phyloP scores from a whole-genome alignment of 2,329 filamentous ascomycete species.

The Cadophora luteo-olivacea region DNA sequence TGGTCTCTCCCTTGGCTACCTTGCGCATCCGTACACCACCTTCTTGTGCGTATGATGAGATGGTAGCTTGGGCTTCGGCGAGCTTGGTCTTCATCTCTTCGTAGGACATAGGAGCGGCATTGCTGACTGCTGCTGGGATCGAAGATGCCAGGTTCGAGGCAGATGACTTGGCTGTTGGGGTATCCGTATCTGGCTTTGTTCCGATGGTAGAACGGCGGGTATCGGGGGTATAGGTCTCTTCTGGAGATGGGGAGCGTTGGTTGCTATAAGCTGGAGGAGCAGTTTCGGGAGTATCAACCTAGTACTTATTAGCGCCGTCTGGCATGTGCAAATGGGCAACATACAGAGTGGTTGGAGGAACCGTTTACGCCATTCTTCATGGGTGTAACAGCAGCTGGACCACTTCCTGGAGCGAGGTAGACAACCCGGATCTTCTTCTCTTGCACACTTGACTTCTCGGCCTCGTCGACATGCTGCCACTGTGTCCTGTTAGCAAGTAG shows the following conservation, averaged over 20 bases:
- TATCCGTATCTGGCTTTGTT: conserved; percentile 41
- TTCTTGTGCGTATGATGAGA: conserved; percentile 72
- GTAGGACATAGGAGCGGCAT: conserved; percentile 42
- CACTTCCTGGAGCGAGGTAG: conserved; percentile 70
- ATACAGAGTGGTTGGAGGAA: conserved; percentile 35
- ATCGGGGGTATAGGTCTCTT: conserved; percentile 43
- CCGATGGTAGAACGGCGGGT: conserved; percentile 39
- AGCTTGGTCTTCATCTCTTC: conserved; percentile 77
- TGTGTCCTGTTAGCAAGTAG: conserved; percentile 27
- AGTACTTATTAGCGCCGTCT: conserved; percentile 19
- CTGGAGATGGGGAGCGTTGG: conserved; percentile 58
- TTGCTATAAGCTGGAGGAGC: conserved; percentile 54
- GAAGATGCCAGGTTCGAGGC: conserved; percentile 42
- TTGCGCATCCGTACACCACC: conserved; percentile 83
- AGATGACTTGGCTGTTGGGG: conserved; percentile 42
- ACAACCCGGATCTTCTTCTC: conserved; percentile 96
- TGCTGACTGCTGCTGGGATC: conserved; percentile 54
- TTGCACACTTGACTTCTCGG: conserved; percentile 77
- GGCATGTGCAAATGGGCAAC: conserved; percentile 17
- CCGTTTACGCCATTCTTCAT: conserved; percentile 40
- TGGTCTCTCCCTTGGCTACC: conserved; percentile 60
- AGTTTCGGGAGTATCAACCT: conserved; percentile 37
- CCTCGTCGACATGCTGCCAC: conserved; percentile 76
- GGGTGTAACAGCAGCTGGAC: conserved; percentile 36
- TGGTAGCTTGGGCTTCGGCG: conserved; percentile 75